A percentile compares a stretch with the other conserved stretches of the same genome.
Conservation (phyloP, 2,329 filamentous ascomycete species). For the Ophiocordyceps sinensis region DNA sequence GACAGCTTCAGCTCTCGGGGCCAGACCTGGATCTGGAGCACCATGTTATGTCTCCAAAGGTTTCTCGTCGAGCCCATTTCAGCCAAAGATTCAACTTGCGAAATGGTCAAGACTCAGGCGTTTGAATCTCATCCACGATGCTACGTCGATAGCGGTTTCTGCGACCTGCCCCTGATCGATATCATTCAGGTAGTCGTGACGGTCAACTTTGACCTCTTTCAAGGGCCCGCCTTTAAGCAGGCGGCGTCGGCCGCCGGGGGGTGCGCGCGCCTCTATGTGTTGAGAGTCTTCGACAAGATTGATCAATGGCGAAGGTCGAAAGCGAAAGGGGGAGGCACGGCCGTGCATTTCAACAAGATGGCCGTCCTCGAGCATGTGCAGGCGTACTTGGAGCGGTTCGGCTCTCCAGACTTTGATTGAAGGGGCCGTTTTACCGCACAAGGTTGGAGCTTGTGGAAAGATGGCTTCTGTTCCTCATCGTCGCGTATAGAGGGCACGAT, state of each 20-base stretch:
- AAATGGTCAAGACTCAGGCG: not conserved
- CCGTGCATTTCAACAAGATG: not conserved
- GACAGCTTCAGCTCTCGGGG: not conserved
- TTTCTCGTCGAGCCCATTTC: conserved; percentile 1
- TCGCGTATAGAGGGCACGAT: not conserved
- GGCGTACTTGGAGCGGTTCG: not conserved
- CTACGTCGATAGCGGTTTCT: conserved; percentile 5
- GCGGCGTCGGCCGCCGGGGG: not conserved
- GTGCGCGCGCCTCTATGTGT: not conserved
- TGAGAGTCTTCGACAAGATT: not conserved
- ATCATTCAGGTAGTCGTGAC: conserved; percentile 4
- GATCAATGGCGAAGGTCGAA: not conserved
- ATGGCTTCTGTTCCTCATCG: no score
- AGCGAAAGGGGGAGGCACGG: no score
- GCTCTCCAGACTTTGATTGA: not conserved
- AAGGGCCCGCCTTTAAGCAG: not conserved
- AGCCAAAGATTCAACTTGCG: conserved; percentile 2
- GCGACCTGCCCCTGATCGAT: conserved; percentile 3
- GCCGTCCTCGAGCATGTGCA: not conserved
- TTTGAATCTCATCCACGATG: conserved; percentile 5
- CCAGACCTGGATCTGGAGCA: conserved; percentile 2
- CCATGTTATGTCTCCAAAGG: conserved; percentile 4
- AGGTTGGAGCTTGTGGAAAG: not conserved
- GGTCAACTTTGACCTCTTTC: conserved; percentile 1
- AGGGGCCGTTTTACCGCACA: not conserved